Base-by-base conservation (phyloP, 371 early-diverging fungal genomes). In the Mortierella sp. region DNA sequence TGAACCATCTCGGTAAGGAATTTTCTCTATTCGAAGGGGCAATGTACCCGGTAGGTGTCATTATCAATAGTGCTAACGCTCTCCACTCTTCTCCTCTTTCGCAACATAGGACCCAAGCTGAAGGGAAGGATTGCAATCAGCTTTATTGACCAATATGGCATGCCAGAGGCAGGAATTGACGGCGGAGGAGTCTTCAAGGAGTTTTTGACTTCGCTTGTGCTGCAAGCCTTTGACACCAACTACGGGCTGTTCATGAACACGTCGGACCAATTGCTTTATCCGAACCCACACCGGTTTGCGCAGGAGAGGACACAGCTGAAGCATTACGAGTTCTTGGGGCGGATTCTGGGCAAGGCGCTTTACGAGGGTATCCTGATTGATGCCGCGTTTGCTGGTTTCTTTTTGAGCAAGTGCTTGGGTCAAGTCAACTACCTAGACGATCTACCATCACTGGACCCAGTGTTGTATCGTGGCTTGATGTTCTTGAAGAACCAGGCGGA, bases 281-380 rank as follows among this genome's bases (percentile, higher is more conserved):
- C 98, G 8, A 95, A 94, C 73, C 94, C 98, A 3, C 91, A 91
- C 72, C 80, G 86, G 2, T 90, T 89, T 80, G 93, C 94, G 8
- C 82, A 89, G 1, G 89, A 94, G 81, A 78, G 90, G 89, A 89
- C 89, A 38, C 94, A 95, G 74, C 88, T 97, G 57, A 90, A 92
- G 14, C 92, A 94, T 55, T 95, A 95, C 84, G 93, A 94, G 75
- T 99, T 98, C 77, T 82, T 98, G 13, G 99, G 99, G 3, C 91
- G 96, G 2, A 95, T 99, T 65, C 91, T 99, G 44, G 98, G 97
- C 74, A 98, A 98, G 88, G 98, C 98, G 0, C 88, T 99, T 34
- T 97, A 97, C 76, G 98, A 98, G 85, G 97, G 97, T 34, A 95
- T 98, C 38, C 89, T 99, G 28, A 90, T 98, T n/a, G 98, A 98